These are phyloP conservation scores for Dactylonectria macrodidyma DNA, from an alignment of 2,329 filamentous ascomycete genomes.

Conservation along the genomic window DNA sequence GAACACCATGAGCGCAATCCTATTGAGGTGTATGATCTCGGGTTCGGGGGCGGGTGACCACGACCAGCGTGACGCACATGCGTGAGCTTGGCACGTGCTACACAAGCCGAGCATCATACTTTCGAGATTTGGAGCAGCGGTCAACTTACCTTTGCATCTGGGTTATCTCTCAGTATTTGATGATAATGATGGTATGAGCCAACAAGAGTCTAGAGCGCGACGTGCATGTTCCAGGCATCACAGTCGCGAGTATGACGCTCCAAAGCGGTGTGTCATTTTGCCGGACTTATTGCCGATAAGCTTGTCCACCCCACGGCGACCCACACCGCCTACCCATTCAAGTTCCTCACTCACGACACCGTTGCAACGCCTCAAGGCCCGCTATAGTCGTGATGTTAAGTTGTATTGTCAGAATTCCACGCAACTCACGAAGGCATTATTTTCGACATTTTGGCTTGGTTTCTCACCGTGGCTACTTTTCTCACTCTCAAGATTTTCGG, in stretches of 20 bases:
- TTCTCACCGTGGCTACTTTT: background rate
- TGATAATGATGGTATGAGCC: background rate
- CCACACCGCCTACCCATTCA: slow-evolving; percentile 46
- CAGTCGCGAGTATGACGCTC: slow-evolving; percentile 45
- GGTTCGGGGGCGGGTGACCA: slow-evolving; percentile 32
- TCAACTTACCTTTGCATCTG: slow-evolving; percentile 1
- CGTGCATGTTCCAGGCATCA: slow-evolving; percentile 43
- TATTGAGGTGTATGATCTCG: background rate
- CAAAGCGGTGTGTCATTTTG: slow-evolving; percentile 47
- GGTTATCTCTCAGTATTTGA: background rate
- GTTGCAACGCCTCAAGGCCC: slow-evolving; percentile 37
- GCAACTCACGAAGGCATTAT: slow-evolving; percentile 1
- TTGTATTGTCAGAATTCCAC: slow-evolving; percentile 4
- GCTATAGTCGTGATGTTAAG: slow-evolving; percentile 20
- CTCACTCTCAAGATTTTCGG: background rate
- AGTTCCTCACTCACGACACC: slow-evolving; percentile 42
- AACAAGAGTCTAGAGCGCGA: slow-evolving; percentile 3
- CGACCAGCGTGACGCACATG: slow-evolving; percentile 48
- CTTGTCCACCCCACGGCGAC: slow-evolving; percentile 16
- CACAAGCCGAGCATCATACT: background rate
- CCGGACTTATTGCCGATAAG: slow-evolving; percentile 44
- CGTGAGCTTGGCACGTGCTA: slow-evolving; percentile 23
- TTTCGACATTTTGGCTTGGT: background rate
- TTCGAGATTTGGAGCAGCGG: background rate
- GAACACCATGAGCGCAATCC: slow-evolving; percentile 1